Percentiles rank a stretch among this genome's conserved stretches.
Conservation (phyloP, 2,329 filamentous ascomycete species). For the Cercospora zeae-maydis region DNA sequence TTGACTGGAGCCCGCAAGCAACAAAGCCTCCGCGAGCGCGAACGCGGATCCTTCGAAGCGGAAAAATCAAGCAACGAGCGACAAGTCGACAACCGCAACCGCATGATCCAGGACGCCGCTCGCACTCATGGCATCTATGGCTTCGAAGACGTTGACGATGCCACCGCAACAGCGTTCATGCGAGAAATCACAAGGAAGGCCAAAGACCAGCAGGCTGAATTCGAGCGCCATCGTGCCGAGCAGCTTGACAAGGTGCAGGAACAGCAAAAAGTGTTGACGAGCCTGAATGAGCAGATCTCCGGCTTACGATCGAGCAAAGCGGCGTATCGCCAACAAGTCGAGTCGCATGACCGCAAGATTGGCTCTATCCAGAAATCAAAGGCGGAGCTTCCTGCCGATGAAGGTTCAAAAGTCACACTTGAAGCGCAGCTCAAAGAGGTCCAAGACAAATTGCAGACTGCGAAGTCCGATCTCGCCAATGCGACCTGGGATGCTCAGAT, state of each 20-base stretch:
- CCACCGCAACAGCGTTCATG: constrained; percentile 73
- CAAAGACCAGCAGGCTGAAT: constrained; percentile 71
- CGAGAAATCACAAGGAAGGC: constrained; percentile 70
- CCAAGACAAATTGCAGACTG: constrained; percentile 58
- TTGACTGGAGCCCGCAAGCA: constrained; percentile 47
- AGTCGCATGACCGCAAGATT: constrained; percentile 68
- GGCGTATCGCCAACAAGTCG: constrained; percentile 68
- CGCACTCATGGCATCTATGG: constrained; percentile 75
- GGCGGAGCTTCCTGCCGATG: constrained; percentile 74
- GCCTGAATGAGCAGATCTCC: constrained; percentile 70
- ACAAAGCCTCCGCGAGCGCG: constrained; percentile 50
- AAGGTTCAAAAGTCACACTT: constrained; percentile 74
- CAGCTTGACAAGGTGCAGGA: constrained; percentile 69
- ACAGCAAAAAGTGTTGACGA: constrained; percentile 67
- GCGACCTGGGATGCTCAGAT: constrained; percentile 70
- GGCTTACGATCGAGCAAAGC: constrained; percentile 70
- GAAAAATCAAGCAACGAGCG: constrained; percentile 84
- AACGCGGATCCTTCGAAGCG: constrained; percentile 75
- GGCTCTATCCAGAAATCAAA: constrained; percentile 63
- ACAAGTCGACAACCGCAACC: constrained; percentile 67
- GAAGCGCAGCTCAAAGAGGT: constrained; percentile 70
- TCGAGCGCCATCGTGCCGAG: constrained; percentile 71
- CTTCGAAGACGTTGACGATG: constrained; percentile 74
- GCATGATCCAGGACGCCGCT: constrained; percentile 74
- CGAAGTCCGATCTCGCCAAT: constrained; percentile 60